A percentile compares a stretch with the other conserved stretches of the same genome.
Evolutionary conservation across 345 rosid genomes (phyloP).

Genomic region (Sisymbrium altissimum): DNA sequence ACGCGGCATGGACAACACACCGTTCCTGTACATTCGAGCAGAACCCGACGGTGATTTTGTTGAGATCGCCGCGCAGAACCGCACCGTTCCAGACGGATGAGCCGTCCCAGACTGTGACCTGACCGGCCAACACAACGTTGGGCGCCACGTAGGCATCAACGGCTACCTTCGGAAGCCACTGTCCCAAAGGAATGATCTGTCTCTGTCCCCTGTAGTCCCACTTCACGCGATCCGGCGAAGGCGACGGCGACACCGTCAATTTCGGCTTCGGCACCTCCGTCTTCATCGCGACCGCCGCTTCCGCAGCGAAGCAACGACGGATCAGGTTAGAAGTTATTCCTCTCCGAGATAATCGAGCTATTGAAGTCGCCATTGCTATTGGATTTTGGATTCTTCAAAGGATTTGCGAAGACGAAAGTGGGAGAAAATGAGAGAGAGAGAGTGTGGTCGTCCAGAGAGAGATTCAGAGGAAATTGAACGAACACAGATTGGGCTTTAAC

Average conservation of each 20-base stretch:
- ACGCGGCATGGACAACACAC: slow-evolving; percentile 91
- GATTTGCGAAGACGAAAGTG: background rate
- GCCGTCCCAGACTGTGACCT: slow-evolving; percentile 80
- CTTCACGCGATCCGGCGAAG: slow-evolving; percentile 74
- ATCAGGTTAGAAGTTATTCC: slow-evolving; percentile 24
- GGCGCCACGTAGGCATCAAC: slow-evolving; percentile 97
- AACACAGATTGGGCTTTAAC: background rate
- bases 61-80: slow-evolving; percentile 95
- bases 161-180: slow-evolving; percentile 93
- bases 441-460: slow-evolving; percentile 8
- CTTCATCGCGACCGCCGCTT: slow-evolving; percentile 44
- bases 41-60: slow-evolving; percentile 88
- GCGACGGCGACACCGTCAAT: slow-evolving; percentile 49
- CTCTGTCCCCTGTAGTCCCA: slow-evolving; percentile 99
- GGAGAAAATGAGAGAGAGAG: background rate
- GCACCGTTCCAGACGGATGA: slow-evolving; percentile 92
- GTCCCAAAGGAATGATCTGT: slow-evolving; percentile 83
- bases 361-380: slow-evolving; percentile 51
- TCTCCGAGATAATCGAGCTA: slow-evolving; percentile 53
- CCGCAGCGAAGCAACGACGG: slow-evolving; percentile 38
- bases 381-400: slow-evolving; percentile 4
- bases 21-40: slow-evolving; percentile 94
- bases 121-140: slow-evolving; percentile 88
- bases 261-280: slow-evolving; percentile 41
- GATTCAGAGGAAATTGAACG: slow-evolving; percentile 8